A percentile compares a stretch with the other conserved stretches of the same genome.
phyloP scores from a whole-genome alignment of 768 basidiomycete genomes.

The Rhodotorula graminis region DNA sequence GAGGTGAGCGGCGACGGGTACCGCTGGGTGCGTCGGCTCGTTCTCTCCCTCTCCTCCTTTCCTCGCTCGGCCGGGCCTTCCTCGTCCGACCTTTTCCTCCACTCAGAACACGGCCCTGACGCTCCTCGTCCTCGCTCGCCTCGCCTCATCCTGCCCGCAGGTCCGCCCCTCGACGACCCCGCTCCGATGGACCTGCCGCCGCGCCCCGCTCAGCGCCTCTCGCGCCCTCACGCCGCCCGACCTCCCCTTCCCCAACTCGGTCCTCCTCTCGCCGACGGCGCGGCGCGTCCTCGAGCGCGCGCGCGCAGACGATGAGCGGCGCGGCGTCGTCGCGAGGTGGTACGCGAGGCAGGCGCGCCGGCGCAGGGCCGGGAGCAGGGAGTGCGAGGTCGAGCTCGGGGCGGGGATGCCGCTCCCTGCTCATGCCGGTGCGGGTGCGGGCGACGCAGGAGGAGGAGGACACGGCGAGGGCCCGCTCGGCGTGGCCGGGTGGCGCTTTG shows the following conservation, averaged over 20 bases:
- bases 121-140: too few species aligned
- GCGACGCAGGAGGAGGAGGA: background rate
- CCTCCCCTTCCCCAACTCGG: conserved; percentile 12
- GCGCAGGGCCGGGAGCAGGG: too few species aligned
- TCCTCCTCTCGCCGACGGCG: conserved; percentile 3
- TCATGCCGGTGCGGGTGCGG: too few species aligned
- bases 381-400: background rate
- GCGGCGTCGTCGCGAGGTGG: background rate
- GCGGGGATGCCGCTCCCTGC: too few species aligned
- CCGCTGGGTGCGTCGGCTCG: conserved; percentile 18
- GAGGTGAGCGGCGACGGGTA: conserved; percentile 30
- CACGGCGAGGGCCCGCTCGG: background rate
- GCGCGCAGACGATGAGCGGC: too few species aligned
- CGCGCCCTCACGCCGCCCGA: background rate
- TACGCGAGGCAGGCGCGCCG: background rate
- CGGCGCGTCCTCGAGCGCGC: background rate
- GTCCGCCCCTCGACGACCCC: too few species aligned
- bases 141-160: background rate
- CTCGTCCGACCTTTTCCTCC: background rate
- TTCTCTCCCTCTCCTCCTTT: background rate
- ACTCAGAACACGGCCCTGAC: background rate
- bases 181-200: background rate
- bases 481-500: conserved; percentile 9
- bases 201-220: background rate
- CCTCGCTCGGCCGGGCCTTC: too few species aligned